Percentiles rank a stretch among this genome's conserved stretches.
Evolutionary conservation across 1,284 basidiomycete species (phyloP).

Genomic region (Irpex sp.): DNA sequence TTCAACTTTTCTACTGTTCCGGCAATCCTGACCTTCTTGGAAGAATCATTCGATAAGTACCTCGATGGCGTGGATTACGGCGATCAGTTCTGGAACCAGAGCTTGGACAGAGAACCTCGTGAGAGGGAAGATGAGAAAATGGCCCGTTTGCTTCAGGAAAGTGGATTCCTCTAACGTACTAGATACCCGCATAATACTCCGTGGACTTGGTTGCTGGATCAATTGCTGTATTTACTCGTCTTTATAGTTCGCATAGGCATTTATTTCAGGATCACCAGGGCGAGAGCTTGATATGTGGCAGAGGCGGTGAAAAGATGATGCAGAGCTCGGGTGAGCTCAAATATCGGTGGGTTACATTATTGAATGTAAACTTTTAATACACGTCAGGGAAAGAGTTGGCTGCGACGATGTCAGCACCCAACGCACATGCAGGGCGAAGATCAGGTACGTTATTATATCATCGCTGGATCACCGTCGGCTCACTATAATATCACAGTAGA

Average conservation of each 20-base stretch:
- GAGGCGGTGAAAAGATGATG: no score
- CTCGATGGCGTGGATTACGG: slow-evolving; percentile 46
- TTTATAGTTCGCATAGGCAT: neutral
- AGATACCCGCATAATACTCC: neutral
- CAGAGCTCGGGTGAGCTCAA: no score
- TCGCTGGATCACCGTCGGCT: no score
- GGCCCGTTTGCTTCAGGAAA: slow-evolving; percentile 84
- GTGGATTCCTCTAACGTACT: slow-evolving; percentile 66
- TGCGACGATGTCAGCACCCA: no score
- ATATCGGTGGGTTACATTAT: no score
- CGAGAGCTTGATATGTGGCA: no score
- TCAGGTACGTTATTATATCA: no score
- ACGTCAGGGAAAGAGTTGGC: no score
- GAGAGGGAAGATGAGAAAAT: slow-evolving; percentile 95
- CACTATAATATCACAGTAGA: no score
- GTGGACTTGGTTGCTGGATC: neutral
- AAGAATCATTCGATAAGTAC: slow-evolving; percentile 71
- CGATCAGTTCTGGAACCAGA: slow-evolving; percentile 82
- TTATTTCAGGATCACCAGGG: neutral
- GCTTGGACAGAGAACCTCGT: slow-evolving; percentile 85
- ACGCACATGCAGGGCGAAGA: no score
- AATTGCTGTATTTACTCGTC: slow-evolving; percentile 1
- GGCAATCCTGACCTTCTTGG: slow-evolving; percentile 72
- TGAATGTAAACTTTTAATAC: no score
- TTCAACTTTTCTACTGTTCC: slow-evolving; percentile 82